Base-by-base conservation (phyloP, 2,329 filamentous ascomycete species). In the Botryotinia globosa region DNA sequence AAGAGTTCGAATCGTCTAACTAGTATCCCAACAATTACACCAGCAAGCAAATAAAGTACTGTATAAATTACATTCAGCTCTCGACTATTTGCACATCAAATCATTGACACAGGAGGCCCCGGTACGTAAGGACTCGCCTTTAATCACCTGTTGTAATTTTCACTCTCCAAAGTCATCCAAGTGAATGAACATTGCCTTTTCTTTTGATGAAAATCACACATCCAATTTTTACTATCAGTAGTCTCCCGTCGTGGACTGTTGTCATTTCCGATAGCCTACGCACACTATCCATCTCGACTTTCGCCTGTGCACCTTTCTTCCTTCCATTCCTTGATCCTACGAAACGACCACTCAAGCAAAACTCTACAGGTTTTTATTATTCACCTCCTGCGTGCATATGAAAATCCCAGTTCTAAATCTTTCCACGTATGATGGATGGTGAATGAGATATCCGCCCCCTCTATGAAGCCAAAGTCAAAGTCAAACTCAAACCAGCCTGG, bases 191-290 rank as follows among this genome's bases (percentile, higher is more conserved):
- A 4, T 12, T 5, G 6, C 25, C 48, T 54, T 51, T 59, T 7
- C 22, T 2, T 25, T 37, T 2, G 4, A 1, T 1, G 32, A 14
- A 14, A 8, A 34, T 0, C 1, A 25, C 0, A 25, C 3, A 61
- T 61, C 1, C 58, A 8, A 25, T 37, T 25, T 25, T 14, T 37
- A 34, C 3, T 37, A 5, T 5, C 5, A 25, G 9, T 37, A 7
- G 58, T 61, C 20, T 59, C 32, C 58, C n/a, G n/a, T 37, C 7
- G 5, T 9, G 34, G 25, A 25, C 37, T 59, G 1, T 59, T 59
- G 10, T 59, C 32, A 16, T 12, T 25, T 37, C 7, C 29, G 25
- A 54, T 9, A 37, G 16, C 2, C 12, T 25, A 37, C 4, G 3
- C 32, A n/a, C 22, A 16, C 4, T 14, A 25, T 37, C 8, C 12